Evolutionary conservation across 768 basidiomycete genomes (phyloP), one percentile per base, ranked within the genome.

Genomic region (Phanerochaete carnosa): DNA sequence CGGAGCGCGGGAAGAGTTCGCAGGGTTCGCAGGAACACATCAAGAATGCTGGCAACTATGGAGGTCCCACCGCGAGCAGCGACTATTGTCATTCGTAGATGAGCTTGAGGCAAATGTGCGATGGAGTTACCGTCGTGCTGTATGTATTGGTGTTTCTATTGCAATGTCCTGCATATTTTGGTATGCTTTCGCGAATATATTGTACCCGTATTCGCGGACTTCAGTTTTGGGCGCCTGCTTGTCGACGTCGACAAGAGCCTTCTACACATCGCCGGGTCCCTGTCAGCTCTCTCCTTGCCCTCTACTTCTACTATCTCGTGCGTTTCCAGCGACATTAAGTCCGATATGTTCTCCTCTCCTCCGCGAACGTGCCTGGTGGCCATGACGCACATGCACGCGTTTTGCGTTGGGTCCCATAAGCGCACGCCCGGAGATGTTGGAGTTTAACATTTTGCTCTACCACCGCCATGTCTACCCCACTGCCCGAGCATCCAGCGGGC

Each of bases 391-490:
- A 50, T 50, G 49, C 29, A 22, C 16, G 46, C 29, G 15, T 13
- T 50, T 23, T 26, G 49, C 49, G 49, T 11, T 43, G 39, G 39
- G 16, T 19, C 11, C 11, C 49, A n/a, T 50, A 50, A 50, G 49
- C 49, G 49, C 49, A 29, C 26, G 49, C 26, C 26, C 13, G 26
- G 49, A 26, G 12, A n/a, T 26, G 7, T 29, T 50, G 25, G 26
- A 50, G 28, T 13, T 5, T 26, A 9, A 30, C 32, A 9, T 26
- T 23, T 28, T 54, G 39, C 25, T n/a, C 43, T 37, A 45, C 54
- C 22, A 61, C 60, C 39, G 50, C 60, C 60, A 62, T 62, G 61
- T 57, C 56, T 26, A 19, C 45, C 2, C 33, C 50, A 29, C 16
- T 16, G 30, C 52, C 30, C 26, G 9, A 12, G 23, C 33, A 26